Base-by-base conservation (phyloP, 1,284 basidiomycete species). In the Cutaneotrichosporon mucoides region DNA sequence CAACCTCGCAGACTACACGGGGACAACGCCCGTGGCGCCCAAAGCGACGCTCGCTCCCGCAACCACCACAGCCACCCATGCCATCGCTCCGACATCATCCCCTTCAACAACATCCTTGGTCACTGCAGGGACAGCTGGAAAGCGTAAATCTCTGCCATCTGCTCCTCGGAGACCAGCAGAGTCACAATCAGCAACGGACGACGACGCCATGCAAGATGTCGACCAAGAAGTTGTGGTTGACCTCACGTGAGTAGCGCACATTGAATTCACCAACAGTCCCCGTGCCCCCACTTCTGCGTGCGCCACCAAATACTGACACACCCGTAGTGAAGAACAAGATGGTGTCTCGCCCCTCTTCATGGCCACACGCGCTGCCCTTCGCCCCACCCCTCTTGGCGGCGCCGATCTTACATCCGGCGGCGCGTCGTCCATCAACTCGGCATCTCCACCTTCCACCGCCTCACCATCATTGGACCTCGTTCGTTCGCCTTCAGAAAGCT, bases 1-100 rank as follows among this genome's bases (percentile, higher is more conserved):
- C 48, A 76, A 76, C 56, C 65, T 76, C 37, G 67, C 66, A 12
- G 72, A 74, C 35, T 76, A 75, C 64, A 68, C 68, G 11, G 50
- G 60, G 24, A 48, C 41, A 44, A 44, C 44, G 38, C 43, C 40
- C 36, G 15, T 47, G 11, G 33, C 59, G 55, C 40, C 59, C 40
- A 54, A 56, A 45, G 49, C 60, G 41, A 38, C 36, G 34, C 36
- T 40, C 43, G 40, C 49, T 41, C 33, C n/a, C 36, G 48, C 43
- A 38, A 43, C 35, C 36, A 56, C 65, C 12, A 35, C 46, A 10
- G 33, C 53, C 47, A 42, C 41, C 56, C 7, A 42, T 45, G 34
- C 41, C 48, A 47, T 11, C 51, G 36, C 57, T 35, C 35, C 35
- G 44, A 7, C 38, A 11, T 5, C 33, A 7, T 9, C 49, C 7